Percentiles rank a stretch among this genome's conserved stretches.
Evolutionary conservation across 2,329 filamentous ascomycete species (phyloP).

Genomic region (Calonectria leucothoes): DNA sequence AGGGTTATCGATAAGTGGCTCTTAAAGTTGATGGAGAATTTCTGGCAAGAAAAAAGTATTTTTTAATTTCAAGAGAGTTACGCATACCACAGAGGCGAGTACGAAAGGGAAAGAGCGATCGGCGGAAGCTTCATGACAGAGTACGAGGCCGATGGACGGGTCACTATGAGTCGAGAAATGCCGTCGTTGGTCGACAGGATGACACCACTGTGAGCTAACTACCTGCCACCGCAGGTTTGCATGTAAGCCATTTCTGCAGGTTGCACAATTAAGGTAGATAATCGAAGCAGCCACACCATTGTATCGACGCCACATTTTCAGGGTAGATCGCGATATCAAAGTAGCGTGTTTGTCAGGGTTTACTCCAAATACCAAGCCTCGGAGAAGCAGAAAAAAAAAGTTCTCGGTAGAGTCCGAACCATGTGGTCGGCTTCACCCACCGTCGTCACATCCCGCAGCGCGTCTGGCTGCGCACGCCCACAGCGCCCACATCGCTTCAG

Average conservation of each 20-base stretch:
- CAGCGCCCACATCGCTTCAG: not conserved
- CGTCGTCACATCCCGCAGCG: not conserved
- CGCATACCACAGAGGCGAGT: conserved; percentile 1
- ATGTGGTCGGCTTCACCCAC: conserved; percentile 2
- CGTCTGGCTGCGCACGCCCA: not conserved
- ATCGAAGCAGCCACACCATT: not conserved
- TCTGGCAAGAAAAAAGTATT: not conserved
- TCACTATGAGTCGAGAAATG: not conserved
- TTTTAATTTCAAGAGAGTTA: conserved; percentile 1
- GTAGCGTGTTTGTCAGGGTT: conserved; percentile 1
- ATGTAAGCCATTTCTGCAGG: not conserved
- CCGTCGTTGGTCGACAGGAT: not conserved
- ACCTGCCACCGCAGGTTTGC: not conserved
- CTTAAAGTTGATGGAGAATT: not conserved
- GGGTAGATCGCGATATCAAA: not conserved
- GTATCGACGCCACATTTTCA: not conserved
- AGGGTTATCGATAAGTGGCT: not conserved
- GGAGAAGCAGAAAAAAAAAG: not conserved
- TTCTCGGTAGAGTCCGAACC: conserved; percentile 7
- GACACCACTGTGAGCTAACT: not conserved
- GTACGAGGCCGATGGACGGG: not conserved
- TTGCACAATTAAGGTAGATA: conserved; percentile 1
- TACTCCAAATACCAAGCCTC: not conserved
- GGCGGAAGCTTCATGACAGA: conserved; percentile 3
- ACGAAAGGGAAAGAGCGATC: conserved; percentile 7